phyloP scores from a whole-genome alignment of 495 filamentous ascomycete species.

The Pseudotulostoma volvatum region DNA sequence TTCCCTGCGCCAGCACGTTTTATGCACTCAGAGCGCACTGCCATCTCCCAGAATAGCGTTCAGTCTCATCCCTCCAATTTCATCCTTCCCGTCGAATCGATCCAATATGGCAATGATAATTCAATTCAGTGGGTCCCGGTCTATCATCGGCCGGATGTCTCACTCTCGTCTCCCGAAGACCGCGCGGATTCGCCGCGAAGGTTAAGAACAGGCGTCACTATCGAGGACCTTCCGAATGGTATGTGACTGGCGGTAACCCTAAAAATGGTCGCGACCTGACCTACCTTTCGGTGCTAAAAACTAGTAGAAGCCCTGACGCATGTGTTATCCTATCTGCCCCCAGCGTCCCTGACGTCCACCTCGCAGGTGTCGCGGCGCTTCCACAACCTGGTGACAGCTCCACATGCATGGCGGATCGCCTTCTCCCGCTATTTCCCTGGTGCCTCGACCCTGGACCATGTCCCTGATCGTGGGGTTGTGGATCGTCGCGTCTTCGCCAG shows the following conservation, averaged over 20 bases:
- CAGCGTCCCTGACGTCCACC: conserved; percentile 57
- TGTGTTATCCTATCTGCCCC: conserved; percentile 75
- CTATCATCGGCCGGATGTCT: conserved; percentile 6
- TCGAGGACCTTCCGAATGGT: not conserved
- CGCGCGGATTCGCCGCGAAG: not conserved
- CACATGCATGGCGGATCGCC: conserved; percentile 79
- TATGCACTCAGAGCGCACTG: conserved; percentile 77
- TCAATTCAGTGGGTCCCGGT: conserved; percentile 2
- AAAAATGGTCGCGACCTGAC: no score
- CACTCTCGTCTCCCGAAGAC: conserved; percentile 7
- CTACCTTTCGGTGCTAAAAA: not conserved
- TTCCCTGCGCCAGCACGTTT: conserved; percentile 40
- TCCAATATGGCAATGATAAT: conserved; percentile 63
- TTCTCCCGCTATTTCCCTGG: conserved; percentile 82
- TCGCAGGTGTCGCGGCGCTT: conserved; percentile 74
- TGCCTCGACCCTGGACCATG: conserved; percentile 19
- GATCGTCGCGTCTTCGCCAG: conserved; percentile 64
- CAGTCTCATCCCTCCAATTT: conserved; percentile 21
- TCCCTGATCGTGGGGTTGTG: conserved; percentile 33
- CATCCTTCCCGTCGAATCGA: conserved; percentile 22
- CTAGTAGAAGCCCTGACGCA: conserved; percentile 73
- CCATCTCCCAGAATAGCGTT: conserved; percentile 36
- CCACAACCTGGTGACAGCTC: conserved; percentile 65
- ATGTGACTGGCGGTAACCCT: no score
- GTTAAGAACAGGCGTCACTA: not conserved